A percentile compares a stretch with the other conserved stretches of the same genome.
Evolutionary conservation across 1,284 basidiomycete genomes (phyloP).

Genomic region (Erythrobasidium hasegawianum): DNA sequence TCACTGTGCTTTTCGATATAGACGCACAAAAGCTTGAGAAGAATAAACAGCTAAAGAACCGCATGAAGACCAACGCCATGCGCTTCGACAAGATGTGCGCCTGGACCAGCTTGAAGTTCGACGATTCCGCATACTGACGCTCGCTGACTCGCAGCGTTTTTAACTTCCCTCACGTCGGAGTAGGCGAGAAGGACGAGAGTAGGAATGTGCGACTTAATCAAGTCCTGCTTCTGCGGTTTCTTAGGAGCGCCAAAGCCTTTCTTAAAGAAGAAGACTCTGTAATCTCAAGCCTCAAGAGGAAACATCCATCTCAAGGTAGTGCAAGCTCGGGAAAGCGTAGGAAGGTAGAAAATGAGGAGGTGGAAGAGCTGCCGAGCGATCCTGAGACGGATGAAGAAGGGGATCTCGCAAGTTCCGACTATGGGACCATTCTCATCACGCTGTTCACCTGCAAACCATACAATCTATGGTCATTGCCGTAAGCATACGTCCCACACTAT

Average conservation of each 20-base stretch:
- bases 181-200: slow-evolving; percentile 89
- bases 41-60: slow-evolving; percentile 56
- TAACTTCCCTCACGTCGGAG: slow-evolving; percentile 95
- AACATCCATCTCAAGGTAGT: slow-evolving; percentile 43
- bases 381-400: slow-evolving; percentile 49
- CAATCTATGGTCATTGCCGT: slow-evolving; percentile 66
- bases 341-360: slow-evolving; percentile 54
- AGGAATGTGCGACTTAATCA: slow-evolving; percentile 92
- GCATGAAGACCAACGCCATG: slow-evolving; percentile 51
- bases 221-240: slow-evolving; percentile 75
- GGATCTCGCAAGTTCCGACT: slow-evolving; percentile 44
- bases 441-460: slow-evolving; percentile 84
- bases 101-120: too few species aligned
- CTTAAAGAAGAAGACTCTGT: slow-evolving; percentile 57
- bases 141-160: slow-evolving; percentile 58
- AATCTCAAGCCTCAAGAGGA: slow-evolving; percentile 29
- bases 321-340: slow-evolving; percentile 53
- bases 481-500: slow-evolving; percentile 22
- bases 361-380: slow-evolving; percentile 46
- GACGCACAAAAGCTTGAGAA: slow-evolving; percentile 77
- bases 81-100: slow-evolving; percentile 77
- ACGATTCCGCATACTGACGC: too few species aligned
- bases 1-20: slow-evolving; percentile 71
- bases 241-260: slow-evolving; percentile 66
- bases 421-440: slow-evolving; percentile 72